Conservation (phyloP, 164 flowering plant species). For the Magnolia sinica region DNA sequence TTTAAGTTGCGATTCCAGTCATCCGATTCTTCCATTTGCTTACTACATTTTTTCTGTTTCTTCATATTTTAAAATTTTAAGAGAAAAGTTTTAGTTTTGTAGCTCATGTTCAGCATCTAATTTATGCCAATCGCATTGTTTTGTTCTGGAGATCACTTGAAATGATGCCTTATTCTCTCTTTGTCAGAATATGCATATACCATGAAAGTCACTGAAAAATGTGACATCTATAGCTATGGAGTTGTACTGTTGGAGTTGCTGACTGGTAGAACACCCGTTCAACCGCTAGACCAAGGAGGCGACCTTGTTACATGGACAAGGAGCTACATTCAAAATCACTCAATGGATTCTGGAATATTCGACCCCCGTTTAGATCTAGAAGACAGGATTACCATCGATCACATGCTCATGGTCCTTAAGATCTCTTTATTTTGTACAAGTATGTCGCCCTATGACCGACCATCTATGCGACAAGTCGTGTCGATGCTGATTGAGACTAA, state of each 20-base stretch:
- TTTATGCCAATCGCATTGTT: neutral
- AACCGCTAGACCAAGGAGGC: slow-evolving; percentile 84
- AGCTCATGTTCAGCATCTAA: neutral
- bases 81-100: neutral
- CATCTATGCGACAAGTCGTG: slow-evolving; percentile 94
- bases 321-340: slow-evolving; percentile 49
- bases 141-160: neutral
- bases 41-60: neutral
- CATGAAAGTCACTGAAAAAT: slow-evolving; percentile 94
- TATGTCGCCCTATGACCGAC: slow-evolving; percentile 71
- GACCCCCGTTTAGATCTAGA: slow-evolving; percentile 58
- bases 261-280: slow-evolving; percentile 88
- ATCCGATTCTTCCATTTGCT: neutral
- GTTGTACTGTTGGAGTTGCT: slow-evolving; percentile 90
- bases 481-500: slow-evolving; percentile 71
- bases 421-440: slow-evolving; percentile 79
- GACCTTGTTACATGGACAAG: slow-evolving; percentile 82
- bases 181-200: slow-evolving; percentile 93
- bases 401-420: slow-evolving; percentile 78
- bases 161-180: neutral
- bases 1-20: too few relatives aligned
- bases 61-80: neutral
- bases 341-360: slow-evolving; percentile 56
- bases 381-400: slow-evolving; percentile 40
- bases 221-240: slow-evolving; percentile 93